A percentile compares a stretch with the other conserved stretches of the same genome.
phyloP scores from a whole-genome alignment of 495 filamentous ascomycete species.

The Xanthoparmelia taractica region DNA sequence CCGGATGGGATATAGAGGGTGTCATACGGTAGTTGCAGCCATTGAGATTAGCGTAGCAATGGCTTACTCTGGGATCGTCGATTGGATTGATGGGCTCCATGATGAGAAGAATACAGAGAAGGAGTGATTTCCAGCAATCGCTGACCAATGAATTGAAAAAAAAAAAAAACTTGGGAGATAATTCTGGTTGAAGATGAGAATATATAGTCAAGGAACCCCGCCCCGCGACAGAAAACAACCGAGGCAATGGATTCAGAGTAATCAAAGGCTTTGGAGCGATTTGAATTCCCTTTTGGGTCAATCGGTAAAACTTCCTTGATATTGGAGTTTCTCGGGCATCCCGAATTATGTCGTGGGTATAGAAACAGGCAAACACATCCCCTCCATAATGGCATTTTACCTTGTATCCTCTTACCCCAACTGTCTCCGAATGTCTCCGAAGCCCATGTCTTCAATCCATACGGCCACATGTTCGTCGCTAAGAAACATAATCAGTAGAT shows the following conservation, averaged over 20 bases:
- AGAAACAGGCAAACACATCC: not conserved
- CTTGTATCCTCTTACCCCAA: not conserved
- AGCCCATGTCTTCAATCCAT: not conserved
- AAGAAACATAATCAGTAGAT: constrained; percentile 55
- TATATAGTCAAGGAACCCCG: not conserved
- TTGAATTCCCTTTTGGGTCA: not conserved
- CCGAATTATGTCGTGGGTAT: not conserved
- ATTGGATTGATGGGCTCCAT: constrained; percentile 54
- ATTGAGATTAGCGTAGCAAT: constrained; percentile 52
- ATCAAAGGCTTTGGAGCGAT: not conserved
- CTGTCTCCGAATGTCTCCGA: not conserved
- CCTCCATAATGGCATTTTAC: not conserved
- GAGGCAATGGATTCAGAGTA: constrained; percentile 2
- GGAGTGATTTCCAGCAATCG: not conserved
- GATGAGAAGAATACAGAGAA: constrained; percentile 32
- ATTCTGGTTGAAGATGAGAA: not conserved
- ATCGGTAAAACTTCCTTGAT: not conserved
- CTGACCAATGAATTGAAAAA: not conserved
- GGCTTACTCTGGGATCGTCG: constrained; percentile 54
- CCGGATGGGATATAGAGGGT: not conserved
- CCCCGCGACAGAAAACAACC: constrained; percentile 3
- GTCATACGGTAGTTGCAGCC: constrained; percentile 54
- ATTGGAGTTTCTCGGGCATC: not conserved
- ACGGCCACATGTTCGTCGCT: not conserved
- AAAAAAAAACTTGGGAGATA: not conserved